Conservation (phyloP, 768 basidiomycete species). For the Daedaleopsis sinensis region DNA sequence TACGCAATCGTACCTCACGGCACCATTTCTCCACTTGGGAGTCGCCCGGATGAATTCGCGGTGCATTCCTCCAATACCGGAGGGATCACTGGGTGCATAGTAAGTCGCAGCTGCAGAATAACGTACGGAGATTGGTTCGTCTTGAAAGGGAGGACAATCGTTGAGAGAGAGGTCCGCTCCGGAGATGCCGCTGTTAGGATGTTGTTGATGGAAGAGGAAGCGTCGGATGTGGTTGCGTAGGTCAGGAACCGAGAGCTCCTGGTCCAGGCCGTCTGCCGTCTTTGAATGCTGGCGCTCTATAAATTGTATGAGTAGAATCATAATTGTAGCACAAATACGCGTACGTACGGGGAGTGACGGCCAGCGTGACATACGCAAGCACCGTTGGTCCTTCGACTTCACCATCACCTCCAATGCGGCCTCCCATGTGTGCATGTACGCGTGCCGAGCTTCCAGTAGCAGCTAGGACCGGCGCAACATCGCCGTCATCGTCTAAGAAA, state of each 20-base stretch:
- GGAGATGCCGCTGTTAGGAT: not conserved
- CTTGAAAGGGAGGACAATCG: not conserved
- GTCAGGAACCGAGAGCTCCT: no score
- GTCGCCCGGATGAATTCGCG: slow-evolving; percentile 24
- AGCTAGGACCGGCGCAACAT: not conserved
- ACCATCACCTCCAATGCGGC: not conserved
- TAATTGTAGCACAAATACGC: no score
- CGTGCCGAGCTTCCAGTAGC: slow-evolving; percentile 14
- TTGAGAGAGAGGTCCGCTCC: slow-evolving; percentile 1
- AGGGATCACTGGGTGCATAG: slow-evolving; percentile 31
- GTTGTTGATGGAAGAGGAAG: no score
- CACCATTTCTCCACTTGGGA: slow-evolving; percentile 24
- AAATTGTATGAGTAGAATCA: no score
- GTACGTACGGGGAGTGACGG: not conserved
- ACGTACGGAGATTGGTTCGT: slow-evolving; percentile 1
- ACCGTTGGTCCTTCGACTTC: not conserved
- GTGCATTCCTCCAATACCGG: slow-evolving; percentile 30
- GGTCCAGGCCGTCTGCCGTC: no score
- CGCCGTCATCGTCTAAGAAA: not conserved
- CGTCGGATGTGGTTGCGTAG: no score
- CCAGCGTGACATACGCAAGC: not conserved
- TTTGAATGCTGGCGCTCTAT: not conserved
- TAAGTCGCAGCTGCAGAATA: slow-evolving; percentile 28
- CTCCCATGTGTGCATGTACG: no score
- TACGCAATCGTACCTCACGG: slow-evolving; percentile 23